phyloP scores from a whole-genome alignment of 2,329 filamentous ascomycete species.

The Sclerotinia subarctica region DNA sequence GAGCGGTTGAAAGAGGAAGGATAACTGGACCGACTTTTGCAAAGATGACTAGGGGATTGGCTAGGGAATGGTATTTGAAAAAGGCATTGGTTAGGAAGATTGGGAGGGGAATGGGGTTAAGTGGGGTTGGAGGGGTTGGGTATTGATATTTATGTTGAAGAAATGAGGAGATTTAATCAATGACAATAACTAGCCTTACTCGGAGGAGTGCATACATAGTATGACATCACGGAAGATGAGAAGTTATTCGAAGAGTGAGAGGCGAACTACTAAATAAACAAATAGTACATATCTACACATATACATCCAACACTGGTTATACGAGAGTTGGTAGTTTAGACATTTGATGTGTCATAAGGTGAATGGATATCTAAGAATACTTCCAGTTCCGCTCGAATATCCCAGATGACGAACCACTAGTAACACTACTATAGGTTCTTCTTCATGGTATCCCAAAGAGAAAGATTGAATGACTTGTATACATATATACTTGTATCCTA shows the following conservation, averaged over 20 bases:
- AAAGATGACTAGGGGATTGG: slow-evolving; percentile 70
- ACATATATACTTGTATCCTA: too few relatives aligned
- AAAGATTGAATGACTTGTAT: not conserved
- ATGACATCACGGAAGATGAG: not conserved
- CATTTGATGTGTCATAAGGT: too few relatives aligned
- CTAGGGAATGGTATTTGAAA: slow-evolving; percentile 78
- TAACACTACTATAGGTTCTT: too few relatives aligned
- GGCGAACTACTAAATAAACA: not conserved
- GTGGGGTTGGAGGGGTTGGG: slow-evolving; percentile 18
- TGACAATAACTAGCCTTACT: not conserved
- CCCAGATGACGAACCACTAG: too few relatives aligned
- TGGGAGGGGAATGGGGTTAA: slow-evolving; percentile 69
- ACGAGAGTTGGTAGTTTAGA: too few relatives aligned
- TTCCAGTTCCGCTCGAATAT: too few relatives aligned
- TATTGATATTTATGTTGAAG: slow-evolving; percentile 8
- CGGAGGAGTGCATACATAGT: not conserved
- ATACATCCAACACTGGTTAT: too few relatives aligned
- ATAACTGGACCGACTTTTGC: slow-evolving; percentile 72
- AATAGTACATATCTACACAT: not conserved
- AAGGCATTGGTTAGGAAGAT: slow-evolving; percentile 79
- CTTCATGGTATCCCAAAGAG: not conserved
- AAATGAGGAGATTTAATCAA: not conserved
- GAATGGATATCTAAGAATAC: too few relatives aligned
- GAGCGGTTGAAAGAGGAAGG: slow-evolving; percentile 70
- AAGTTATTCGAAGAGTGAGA: not conserved